Evolutionary conservation across 169 alveolate genomes (phyloP), one percentile per base, ranked within the genome.

Genomic region (Eimeria sp.): DNA sequence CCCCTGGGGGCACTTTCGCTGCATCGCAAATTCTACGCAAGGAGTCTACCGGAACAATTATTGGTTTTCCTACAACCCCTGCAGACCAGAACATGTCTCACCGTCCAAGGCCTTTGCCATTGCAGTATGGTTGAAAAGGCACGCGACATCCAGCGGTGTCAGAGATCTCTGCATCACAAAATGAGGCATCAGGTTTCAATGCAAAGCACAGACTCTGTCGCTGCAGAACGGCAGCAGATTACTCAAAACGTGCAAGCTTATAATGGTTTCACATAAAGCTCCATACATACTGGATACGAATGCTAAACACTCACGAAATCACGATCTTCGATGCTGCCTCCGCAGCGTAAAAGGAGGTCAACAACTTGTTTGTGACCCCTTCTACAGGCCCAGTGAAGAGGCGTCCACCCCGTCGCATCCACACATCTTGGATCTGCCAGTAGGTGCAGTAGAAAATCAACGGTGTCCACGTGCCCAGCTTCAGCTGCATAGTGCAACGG

Each of bases 361-460:
- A 87, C 49, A 27, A 87, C 56, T 66, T n/a, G 94, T 49, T 87
- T 87, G 71, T 62, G 18, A 33, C 96, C 96, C 78, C 94, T 33
- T 49, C 89, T 74, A 52, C 89, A 72, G 49, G 96, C 96, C 96
- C 96, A 93, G 76, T 93, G 96, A 71, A 93, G 52, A 4, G 96
- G 96, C 37, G 96, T 93, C 96, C 96, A 93, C 56, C 96, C 96
- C 43, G 66, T 76, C 11, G 96, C 96, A 68, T 93, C 96, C 71
- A 93, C 78, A 60, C 95, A 64, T 43, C 89, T 78, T 52, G 89
- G 88, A 37, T 93, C 96, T 2, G 96, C 96, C n/a, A 85, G 37
- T 52, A 43, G 71, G n/a, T 78, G 89, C 74, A 93, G 68, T 54
- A 93, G 85, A 25, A 93, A 82, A 43, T 85, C 87, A 3, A 80